Evolutionary conservation across 2,329 filamentous ascomycete genomes (phyloP).

Genomic region (Beauveria medogensis): DNA sequence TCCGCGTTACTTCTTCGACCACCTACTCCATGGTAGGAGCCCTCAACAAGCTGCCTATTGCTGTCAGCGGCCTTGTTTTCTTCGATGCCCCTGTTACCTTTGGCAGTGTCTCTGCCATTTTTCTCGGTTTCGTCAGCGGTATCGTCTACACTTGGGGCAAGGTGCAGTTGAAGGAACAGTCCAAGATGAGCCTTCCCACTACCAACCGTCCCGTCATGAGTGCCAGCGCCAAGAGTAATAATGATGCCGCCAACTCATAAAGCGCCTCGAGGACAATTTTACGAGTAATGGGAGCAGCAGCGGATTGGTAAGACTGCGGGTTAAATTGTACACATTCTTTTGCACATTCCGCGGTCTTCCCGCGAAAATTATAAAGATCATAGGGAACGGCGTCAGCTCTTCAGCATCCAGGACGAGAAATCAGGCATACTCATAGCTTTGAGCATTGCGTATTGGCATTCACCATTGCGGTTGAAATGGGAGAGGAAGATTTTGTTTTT

Average conservation of each 20-base stretch:
- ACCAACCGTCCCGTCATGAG: conserved; percentile 11
- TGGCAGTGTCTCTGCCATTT: conserved; percentile 77
- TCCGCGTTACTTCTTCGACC: conserved; percentile 88
- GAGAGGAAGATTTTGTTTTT: neutral
- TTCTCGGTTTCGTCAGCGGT: conserved; percentile 77
- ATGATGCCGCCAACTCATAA: conserved; percentile 11
- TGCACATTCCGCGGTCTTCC: neutral
- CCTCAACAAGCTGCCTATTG: conserved; percentile 88
- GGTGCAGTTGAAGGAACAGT: conserved; percentile 11
- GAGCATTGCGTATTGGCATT: conserved; percentile 6
- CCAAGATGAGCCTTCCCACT: conserved; percentile 10
- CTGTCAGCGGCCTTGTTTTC: conserved; percentile 77
- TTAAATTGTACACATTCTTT: neutral
- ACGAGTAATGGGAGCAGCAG: neutral
- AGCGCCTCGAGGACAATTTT: neutral
- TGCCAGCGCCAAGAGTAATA: conserved; percentile 12
- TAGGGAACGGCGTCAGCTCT: conserved; percentile 9
- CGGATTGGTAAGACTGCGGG: neutral
- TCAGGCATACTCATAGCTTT: neutral
- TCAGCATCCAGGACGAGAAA: conserved; percentile 3
- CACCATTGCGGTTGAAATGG: neutral
- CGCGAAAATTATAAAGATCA: conserved; percentile 3
- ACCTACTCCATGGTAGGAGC: conserved; percentile 95
- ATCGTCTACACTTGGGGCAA: conserved; percentile 59
- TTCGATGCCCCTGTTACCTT: conserved; percentile 84